Base-by-base conservation (phyloP, 176 grass and related monocot genomes). In the Phyllostachys edulis region DNA sequence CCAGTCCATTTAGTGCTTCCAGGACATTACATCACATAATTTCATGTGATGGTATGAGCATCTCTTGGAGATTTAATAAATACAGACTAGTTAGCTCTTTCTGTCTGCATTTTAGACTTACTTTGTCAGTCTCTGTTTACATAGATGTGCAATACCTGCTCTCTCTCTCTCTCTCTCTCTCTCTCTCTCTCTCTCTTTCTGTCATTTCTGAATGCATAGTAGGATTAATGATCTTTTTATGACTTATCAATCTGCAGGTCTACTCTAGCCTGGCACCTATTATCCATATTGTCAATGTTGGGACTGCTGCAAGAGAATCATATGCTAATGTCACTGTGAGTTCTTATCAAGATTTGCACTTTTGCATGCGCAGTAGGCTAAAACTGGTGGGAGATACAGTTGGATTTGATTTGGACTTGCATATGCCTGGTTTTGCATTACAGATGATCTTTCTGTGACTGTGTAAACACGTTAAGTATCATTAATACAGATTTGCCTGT, bases 261-360 rank as follows among this genome's bases (percentile, higher is more conserved):
- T 94, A 94, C 87, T 85, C 92, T 34, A 97, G 92, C 79, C 72
- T 97, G 77, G 87, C 86, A 75, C 90, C 94, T 27, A 77, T 94
- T 73, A 80, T 97, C 77, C 87, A 97, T 83, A 87, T 97, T 82
- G 94, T 92, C 17, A 92, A 94, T 65, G 73, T 94, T 17, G 76
- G 86, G n/a, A 88, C 78, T 29, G 69, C 88, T 62, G 49, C 88
- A 80, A 87, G 63, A 89, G 86, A 97, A 87, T 97, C 94, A 41
- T 85, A 89, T 89, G 92, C 92, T 77, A 97, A 97, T 60, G 50
- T 97, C 74, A 94, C 88, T 73, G 94, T 97, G 85, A 79, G 90
- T 83, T 81, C 46, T 86, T 42, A 73, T 78, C 27, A 78, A 73
- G 39, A 64, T 84, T 41, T 82, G 23, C 65, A 67, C 67, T 77